Base-by-base conservation (phyloP, 164 flowering plant genomes). In the Taxillus chinensis region DNA sequence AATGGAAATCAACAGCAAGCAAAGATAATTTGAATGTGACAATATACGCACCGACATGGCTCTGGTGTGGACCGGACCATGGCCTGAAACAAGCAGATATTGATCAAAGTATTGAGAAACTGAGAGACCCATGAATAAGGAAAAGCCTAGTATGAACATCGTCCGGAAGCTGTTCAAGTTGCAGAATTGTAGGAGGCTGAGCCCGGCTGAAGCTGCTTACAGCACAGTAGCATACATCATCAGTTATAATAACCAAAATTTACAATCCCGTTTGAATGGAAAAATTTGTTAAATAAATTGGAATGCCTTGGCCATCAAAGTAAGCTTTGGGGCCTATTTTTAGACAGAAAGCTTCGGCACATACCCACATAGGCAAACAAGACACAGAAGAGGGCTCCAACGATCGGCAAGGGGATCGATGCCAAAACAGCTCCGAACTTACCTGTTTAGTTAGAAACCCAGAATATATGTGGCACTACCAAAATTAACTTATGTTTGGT, bases 81-180 rank as follows among this genome's bases (percentile, higher is more conserved):
- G 77, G 11, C 93, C 91, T 12, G 95, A 68, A 8, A 74, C 48
- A 4, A 76, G 3, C 0, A 78, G 67, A 46, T 77, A 74, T 63
- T 79, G 83, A 16, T 73, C 78, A 86, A 95, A 95, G 80, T 89
- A 95, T 55, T 87, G 85, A 14, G 96, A 90, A 40, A 95, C 85
- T 1, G 97, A 89, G 38, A 95, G 84, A 1, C 97, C 99, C 84
- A 91, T 73, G 89, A 89, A 95, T 55, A 90, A 63, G 13, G 97
- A 82, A 65, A 89, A 84, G 39, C 97, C 99, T 16, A 95, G 57
- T 45, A 95, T 91, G 71, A 95, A 95, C 71, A 74, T 87, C 6
- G 95, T 75, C 60, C 97, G 80, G 78, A 84, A 86, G 78, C 95
- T 90, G 78, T 95, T 91, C 65, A 95, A 78, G 78, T 91, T 84